Evolutionary conservation across 371 early-diverging fungal genomes (phyloP).

Genomic region (Sporodiniella umbellata): DNA sequence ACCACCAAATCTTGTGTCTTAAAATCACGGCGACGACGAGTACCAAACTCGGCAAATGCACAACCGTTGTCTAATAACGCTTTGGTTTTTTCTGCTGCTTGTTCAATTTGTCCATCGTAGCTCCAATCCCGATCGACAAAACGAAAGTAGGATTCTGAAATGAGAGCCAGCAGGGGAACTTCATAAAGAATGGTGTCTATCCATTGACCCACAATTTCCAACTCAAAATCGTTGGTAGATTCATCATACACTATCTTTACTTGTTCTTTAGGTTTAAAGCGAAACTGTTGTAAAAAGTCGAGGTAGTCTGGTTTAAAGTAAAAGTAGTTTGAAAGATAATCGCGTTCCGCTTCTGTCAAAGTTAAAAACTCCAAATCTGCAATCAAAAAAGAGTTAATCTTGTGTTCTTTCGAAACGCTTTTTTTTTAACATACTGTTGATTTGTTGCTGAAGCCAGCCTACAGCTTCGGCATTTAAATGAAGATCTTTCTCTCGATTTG

Average conservation of each 20-base stretch:
- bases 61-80: slow-evolving; percentile 54
- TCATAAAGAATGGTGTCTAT: slow-evolving; percentile 76
- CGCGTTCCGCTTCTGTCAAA: slow-evolving; percentile 50
- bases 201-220: slow-evolving; percentile 65
- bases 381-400: neutral
- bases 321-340: slow-evolving; percentile 48
- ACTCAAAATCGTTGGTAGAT: slow-evolving; percentile 30
- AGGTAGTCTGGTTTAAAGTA: slow-evolving; percentile 58
- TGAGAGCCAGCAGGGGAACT: slow-evolving; percentile 66
- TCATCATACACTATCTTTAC: slow-evolving; percentile 40
- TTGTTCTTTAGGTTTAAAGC: slow-evolving; percentile 59
- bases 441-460: slow-evolving; percentile 45
- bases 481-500: slow-evolving; percentile 56
- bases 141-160: slow-evolving; percentile 70
- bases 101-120: slow-evolving; percentile 59
- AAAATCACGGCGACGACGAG: slow-evolving; percentile 68
- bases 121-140: slow-evolving; percentile 73
- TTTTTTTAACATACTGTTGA: slow-evolving; percentile 34
- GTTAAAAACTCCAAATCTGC: slow-evolving; percentile 33
- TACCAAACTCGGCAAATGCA: slow-evolving; percentile 79
- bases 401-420: neutral
- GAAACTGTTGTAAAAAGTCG: slow-evolving; percentile 53
- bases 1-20: slow-evolving; percentile 68
- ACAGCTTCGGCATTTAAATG: slow-evolving; percentile 42
- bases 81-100: slow-evolving; percentile 49